A percentile compares a stretch with the other conserved stretches of the same genome.
phyloP scores from a whole-genome alignment of 352 stramenopile species.

The Globisporangium canariense region DNA sequence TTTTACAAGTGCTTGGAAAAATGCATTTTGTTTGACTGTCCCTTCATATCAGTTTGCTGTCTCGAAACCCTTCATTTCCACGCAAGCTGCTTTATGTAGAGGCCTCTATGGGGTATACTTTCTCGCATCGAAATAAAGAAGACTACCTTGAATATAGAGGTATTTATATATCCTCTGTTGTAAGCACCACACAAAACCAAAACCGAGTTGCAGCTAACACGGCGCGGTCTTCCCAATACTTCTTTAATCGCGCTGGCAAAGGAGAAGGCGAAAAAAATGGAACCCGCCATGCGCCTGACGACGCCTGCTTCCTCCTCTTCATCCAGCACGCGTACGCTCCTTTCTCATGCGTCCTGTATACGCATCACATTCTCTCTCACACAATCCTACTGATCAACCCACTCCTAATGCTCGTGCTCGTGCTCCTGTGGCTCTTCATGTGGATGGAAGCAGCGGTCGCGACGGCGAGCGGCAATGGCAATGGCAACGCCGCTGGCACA shows the following conservation, averaged over 20 bases:
- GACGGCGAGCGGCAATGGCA: not conserved
- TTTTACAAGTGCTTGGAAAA: too few relatives aligned
- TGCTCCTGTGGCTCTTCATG: conserved; percentile 12
- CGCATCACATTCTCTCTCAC: not conserved
- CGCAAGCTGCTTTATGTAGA: too few relatives aligned
- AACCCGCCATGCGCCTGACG: not conserved
- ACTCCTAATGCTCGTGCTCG: conserved; percentile 13
- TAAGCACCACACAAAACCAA: not conserved
- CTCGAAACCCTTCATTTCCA: too few relatives aligned
- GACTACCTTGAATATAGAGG: not conserved
- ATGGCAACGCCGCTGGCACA: not conserved
- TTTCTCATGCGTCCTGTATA: not conserved
- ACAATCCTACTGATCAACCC: not conserved
- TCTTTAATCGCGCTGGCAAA: too few relatives aligned
- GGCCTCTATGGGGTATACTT: not conserved
- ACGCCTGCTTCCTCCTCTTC: not conserved
- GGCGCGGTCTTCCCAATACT: not conserved
- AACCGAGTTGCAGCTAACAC: not conserved
- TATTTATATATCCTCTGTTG: not conserved
- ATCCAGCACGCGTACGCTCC: not conserved
- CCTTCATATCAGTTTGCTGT: too few relatives aligned
- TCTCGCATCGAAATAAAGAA: not conserved
- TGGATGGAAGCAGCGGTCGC: not conserved
- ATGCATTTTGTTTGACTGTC: too few relatives aligned
- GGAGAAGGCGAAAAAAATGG: not conserved